Base-by-base conservation (phyloP, 164 flowering plant species). In the Tetracentron sinense region DNA sequence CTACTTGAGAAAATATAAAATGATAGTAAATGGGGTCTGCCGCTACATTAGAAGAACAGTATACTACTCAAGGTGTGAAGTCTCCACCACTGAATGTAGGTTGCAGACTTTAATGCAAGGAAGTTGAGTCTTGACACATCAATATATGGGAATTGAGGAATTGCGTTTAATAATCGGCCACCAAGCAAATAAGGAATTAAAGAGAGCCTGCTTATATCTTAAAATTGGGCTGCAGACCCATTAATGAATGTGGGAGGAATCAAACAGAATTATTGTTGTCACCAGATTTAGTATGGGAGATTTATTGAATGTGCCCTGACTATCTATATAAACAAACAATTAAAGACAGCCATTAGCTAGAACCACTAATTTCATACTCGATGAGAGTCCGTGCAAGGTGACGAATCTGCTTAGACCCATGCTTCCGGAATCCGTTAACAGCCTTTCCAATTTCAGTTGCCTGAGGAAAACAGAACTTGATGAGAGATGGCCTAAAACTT, bases 361-460 rank as follows among this genome's bases (percentile, higher is more conserved):
- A 23, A 63, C 42, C 11, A 27, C 48, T 28, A 20, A 72, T 50
- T 58, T 44, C 90, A 21, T 83, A 93, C 96, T 61, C 73, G n/a
- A 91, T 78, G 42, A 94, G 87, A 58, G 71, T 54, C 33, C 73
- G 73, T 0, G 85, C 81, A 44, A 94, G 85, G 50, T 82, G 72
- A 1, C 85, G 75, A 51, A 86, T 83, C 58, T 84, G 67, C 76
- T 77, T 76, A 29, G 90, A 81, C 51, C 78, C 76, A 71, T 88
- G 92, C 75, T 82, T 91, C 35, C 88, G 72, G 12, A 94, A 58
- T 29, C 61, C 63, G 74, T 82, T 85, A 23, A 94, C 99, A 47
- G 92, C 80, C 78, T 84, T 94, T 50, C 99, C 99, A 71, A 94
- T 91, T 74, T 84, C 93, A 2, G 99, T 91, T 25, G 81, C 77